These are phyloP conservation scores for Tetraselmis striata DNA, from an alignment of 139 green algal genomes.

Conservation along the genomic window DNA sequence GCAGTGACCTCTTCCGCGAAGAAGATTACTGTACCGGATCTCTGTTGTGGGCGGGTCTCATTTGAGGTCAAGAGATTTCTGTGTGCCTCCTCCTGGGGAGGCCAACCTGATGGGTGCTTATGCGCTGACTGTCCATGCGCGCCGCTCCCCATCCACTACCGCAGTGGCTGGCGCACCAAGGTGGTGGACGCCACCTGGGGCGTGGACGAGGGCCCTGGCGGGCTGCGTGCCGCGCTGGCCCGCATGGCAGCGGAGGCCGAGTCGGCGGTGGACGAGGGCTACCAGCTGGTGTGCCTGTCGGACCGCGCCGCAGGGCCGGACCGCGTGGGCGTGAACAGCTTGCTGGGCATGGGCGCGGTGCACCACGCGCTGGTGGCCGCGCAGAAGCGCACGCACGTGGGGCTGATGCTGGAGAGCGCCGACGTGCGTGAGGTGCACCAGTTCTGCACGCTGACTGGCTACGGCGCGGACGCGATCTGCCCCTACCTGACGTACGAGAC, in stretches of 20 bases:
- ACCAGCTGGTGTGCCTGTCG: conserved; percentile 68
- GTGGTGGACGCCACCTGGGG: conserved; percentile 84
- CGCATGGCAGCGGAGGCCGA: conserved; percentile 67
- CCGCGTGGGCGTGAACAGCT: conserved; percentile 67
- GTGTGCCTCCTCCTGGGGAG: no score
- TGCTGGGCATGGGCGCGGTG: conserved; percentile 81
- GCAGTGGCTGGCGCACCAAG: conserved; percentile 56
- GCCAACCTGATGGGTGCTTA: no score
- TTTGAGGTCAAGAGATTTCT: no score
- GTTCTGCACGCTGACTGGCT: conserved; percentile 88
- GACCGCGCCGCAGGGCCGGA: conserved; percentile 49
- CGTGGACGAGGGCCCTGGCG: conserved; percentile 53
- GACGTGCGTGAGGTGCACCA: conserved; percentile 83
- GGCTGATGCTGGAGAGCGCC: conserved; percentile 73
- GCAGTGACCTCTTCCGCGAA: not conserved
- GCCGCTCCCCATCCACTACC: no score
- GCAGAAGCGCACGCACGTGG: conserved; percentile 58
- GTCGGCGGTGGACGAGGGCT: conserved; percentile 67
- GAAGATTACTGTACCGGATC: no score
- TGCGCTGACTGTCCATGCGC: no score
- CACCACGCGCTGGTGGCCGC: conserved; percentile 79
- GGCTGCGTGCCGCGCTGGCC: conserved; percentile 62
- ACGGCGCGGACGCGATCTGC: conserved; percentile 88
- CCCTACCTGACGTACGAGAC: conserved; percentile 89
- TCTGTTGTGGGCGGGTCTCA: no score